Base-by-base conservation (phyloP, 2,329 filamentous ascomycete species). In the Alternaria angustiovoidea region DNA sequence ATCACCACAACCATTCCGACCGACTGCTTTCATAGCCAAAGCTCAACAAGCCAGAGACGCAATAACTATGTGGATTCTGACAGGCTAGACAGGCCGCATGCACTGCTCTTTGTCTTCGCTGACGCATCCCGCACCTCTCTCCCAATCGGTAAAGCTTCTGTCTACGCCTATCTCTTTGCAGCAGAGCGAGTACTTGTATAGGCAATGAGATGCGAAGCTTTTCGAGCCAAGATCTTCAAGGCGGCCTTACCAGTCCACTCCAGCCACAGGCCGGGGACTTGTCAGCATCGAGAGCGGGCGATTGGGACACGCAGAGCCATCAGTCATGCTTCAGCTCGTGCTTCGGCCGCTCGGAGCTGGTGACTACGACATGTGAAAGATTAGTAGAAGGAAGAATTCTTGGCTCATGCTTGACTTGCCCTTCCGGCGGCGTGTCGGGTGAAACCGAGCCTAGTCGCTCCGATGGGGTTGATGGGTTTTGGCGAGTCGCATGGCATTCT, bases 401-500 rank as follows among this genome's bases (percentile, higher is more conserved):
- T 48, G 43, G 24, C 47, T 28, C 34, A 32, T 11, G 49, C 55
- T 58, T 26, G 52, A 16, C 32, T 26, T 36, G 26, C 42, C 32
- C 42, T 26, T 47, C 24, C 34, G 5, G 32, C 43, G 42, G 42
- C 42, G 52, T 55, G 32, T 30, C 57, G 57, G 51, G 38, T 44
- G 30, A 55, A 34, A 56, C 44, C 38, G 44, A 54, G 39, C 57
- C 57, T 59, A 56, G 52, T 51, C 44, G 48, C 24, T 43, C 32
- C 44, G 22, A 34, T 56, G 57, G 46, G 30, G 34, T 41, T 24
- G 9, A 59, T 59, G 51, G 51, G 28, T 20, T 56, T 59, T 59
- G 44, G 34, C 42, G 36, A 46, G 22, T 46, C n/a, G 36, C 46
- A 59, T 59, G 57, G 46, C 22, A 59, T 56, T 59, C 26, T 59